Evolutionary conservation across 352 stramenopile genomes (phyloP), one percentile per base, ranked within the genome.

Genomic region (Detonula confervacea): DNA sequence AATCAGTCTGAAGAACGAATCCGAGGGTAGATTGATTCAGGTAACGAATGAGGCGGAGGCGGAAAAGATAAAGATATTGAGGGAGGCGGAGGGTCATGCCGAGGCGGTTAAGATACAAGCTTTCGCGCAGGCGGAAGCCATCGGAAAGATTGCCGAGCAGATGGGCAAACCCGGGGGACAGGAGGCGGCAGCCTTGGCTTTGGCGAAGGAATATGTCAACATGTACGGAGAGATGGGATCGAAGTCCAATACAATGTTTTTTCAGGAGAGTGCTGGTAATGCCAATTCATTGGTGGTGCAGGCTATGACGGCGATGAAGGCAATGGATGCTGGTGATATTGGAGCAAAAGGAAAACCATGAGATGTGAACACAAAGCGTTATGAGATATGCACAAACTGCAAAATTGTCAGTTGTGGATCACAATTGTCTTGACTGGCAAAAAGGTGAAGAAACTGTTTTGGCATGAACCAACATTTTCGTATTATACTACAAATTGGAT

Each of bases 211-310:
- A 37, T 96, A 96, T 80, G 93, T 96, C 22, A 67, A 88, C 25
- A 96, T 96, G 93, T 96, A 96, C 79, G 90, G 90, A 22, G 90
- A 95, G 73, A 96, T 96, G 91, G 93, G 91, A 55, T 87, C 84
- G 44, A 80, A 95, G 75, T 92, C 78, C 59, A 96, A 96, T 81
- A 96, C 93, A 1, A 96, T 96, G 79, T 88, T 96, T 57, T 96
- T 96, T 75, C 93, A 91, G 72, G 90, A 96, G 37, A 78, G 79
- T 25, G 87, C 93, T 11, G 93, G 86, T 8, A 92, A 96, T 84
- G 83, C 95, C 11, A 87, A 92, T 22, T 84, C 86, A 18, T 73
- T 93, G 14, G 57, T 93, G 35, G 80, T 83, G 1, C 88, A 92
- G 79, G 88, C 88, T 16, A 80, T 90, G 22, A 57, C 86, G 9